These are phyloP conservation scores for Solanum boliviense DNA, from an alignment of 257 asterid species.

Conservation along the genomic window DNA sequence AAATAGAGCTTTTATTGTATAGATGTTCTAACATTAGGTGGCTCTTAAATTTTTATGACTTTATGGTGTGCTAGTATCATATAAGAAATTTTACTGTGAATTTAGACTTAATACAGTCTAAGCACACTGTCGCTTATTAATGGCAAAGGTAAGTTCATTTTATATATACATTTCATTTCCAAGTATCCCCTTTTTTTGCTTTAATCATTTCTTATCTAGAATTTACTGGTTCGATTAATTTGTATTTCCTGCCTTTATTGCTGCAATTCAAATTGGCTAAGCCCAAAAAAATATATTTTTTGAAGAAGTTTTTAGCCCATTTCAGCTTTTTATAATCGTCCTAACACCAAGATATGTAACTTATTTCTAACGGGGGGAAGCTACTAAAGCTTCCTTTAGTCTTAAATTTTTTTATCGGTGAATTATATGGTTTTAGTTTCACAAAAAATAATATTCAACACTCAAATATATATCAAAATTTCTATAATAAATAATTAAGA, in stretches of 20 bases:
- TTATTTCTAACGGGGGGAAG: background rate
- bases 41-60: background rate
- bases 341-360: background rate
- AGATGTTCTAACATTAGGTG: background rate
- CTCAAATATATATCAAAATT: background rate
- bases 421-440: too few relatives aligned
- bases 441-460: background rate
- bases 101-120: background rate
- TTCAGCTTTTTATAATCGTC: too few relatives aligned
- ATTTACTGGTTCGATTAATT: too few relatives aligned
- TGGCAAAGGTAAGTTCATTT: background rate
- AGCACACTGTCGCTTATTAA: background rate
- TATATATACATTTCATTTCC: background rate
- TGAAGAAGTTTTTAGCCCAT: background rate
- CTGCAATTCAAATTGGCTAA: background rate
- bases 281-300: background rate
- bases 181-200: background rate
- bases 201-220: background rate
- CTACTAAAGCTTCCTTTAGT: background rate
- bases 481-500: too few relatives aligned
- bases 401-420: background rate
- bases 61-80: background rate
- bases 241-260: background rate
- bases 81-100: background rate
- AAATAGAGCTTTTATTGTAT: background rate